These are phyloP conservation scores for Penicillium daleae DNA, from an alignment of 495 filamentous ascomycete genomes.

Conservation along the genomic window DNA sequence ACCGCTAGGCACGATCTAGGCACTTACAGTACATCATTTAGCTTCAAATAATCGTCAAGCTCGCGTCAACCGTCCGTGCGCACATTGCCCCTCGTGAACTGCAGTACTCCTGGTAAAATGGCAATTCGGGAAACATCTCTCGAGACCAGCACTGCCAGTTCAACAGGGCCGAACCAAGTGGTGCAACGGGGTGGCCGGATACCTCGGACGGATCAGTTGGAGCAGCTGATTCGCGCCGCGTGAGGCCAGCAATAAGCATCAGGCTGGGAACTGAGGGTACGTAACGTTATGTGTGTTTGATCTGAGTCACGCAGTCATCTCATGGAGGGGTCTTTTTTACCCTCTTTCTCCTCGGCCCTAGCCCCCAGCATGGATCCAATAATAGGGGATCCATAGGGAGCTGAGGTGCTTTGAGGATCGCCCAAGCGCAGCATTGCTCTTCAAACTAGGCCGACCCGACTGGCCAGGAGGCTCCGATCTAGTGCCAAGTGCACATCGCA, in stretches of 20 bases:
- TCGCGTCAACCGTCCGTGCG: conserved; percentile 30
- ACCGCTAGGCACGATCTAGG: conserved; percentile 29
- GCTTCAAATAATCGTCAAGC: conserved; percentile 27
- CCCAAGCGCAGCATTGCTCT: neutral
- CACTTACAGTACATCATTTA: conserved; percentile 22
- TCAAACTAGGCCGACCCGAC: conserved; percentile 25
- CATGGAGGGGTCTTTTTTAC: neutral
- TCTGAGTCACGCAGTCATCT: conserved; percentile 13
- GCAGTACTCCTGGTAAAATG: conserved; percentile 11
- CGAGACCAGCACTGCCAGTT: conserved; percentile 15
- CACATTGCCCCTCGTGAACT: conserved; percentile 19
- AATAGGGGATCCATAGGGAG: neutral
- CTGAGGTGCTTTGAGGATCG: neutral
- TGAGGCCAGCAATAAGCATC: conserved; percentile 14
- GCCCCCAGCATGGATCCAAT: neutral
- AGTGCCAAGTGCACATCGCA: conserved; percentile 26
- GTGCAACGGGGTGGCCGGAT: conserved; percentile 15
- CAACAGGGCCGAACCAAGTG: neutral
- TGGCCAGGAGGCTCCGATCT: conserved; percentile 27
- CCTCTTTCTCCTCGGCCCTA: conserved; percentile 6
- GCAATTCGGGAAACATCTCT: conserved; percentile 24
- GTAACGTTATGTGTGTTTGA: conserved; percentile 12
- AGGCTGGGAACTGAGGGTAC: conserved; percentile 7
- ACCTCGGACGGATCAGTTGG: conserved; percentile 12
- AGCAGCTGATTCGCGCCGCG: conserved; percentile 16